Base-by-base conservation (phyloP, 2,329 filamentous ascomycete genomes). In the Zasmidium angulare region DNA sequence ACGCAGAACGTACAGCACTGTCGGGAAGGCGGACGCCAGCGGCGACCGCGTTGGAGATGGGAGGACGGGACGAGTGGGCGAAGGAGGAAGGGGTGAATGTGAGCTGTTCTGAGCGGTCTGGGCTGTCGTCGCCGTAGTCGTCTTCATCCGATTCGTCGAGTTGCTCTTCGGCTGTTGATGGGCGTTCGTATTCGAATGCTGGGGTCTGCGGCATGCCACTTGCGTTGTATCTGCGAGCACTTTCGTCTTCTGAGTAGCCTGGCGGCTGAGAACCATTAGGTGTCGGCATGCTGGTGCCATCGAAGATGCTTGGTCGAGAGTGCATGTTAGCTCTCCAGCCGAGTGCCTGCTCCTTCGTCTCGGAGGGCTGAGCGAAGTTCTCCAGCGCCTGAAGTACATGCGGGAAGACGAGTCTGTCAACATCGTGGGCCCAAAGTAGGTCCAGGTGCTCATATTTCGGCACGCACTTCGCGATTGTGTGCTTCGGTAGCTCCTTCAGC, bases 391-490 rank as follows among this genome's bases (percentile, higher is more conserved):
- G 89, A 64, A 96, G 93, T 1, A 99, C 91, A 72, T 96, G 91
- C 17, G 88, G 90, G 70, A 97, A 97, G 2, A 98, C 93, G 54
- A 92, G 85, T 0, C 82, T 79, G 66, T 96, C 84, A 6, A 96
- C 90, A 69, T 97, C 92, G 40, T 86, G 82, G 0, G 90, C 95
- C 95, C 95, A 99, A 0, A 99, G 81, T 69, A 99, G 96, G 74
- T 99, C 95, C 22, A 99, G 84, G 75, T 99, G 95, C 75, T 99
- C 95, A 74, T 96, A 99, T 72, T 96, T 91, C 0, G 89, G 86
- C 46, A 99, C 89, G 71, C 93, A 89, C 40, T 87, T 95, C 1
- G 91, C 91, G 1, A 93, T 83, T 0, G 95, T 98, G 73, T 91
- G 90, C 21, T 82, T 81, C 0, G 95, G 95, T 12, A 99, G 81